Base-by-base conservation (phyloP, 345 rosid genomes). In the Bretschneidera sinensis region DNA sequence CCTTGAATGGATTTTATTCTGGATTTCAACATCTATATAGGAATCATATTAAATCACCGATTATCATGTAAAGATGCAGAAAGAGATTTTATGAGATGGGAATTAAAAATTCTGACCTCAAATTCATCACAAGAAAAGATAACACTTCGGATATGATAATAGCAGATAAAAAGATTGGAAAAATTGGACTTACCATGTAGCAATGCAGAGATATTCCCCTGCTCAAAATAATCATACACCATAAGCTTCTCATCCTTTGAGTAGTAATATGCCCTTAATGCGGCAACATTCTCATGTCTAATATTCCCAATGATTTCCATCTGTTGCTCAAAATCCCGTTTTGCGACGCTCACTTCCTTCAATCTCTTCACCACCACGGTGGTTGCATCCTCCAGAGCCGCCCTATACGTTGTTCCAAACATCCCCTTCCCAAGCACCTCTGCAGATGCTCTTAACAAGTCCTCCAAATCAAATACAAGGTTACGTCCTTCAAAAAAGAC, bases 211-310 rank as follows among this genome's bases (percentile, higher is more conserved):
- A 90, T 81, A 52, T 92, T 90, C 51, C 96, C 92, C 24, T 74
- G 84, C 13, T 75, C 67, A 60, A 69, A 76, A 68, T 79, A 88
- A 63, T 94, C 97, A 58, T 83, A 85, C 33, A 94, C 97, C 66
- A 88, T 81, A 24, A 94, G 91, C 83, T 88, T 94, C 85, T 94
- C 99, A 55, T 94, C 99, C 69, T 90, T 94, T 6, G 97, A 90
- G 68, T 81, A 83, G 71, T 79, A 90, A 65, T 87, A 94, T 9
- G 96, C 99, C 70, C 85, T 83, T 24, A 94, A 55, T 13, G 85
- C 83, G 21, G 83, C 78, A 67, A 91, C 91, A 70, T 90, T 88
- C 73, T 86, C 91, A 25, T 94, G 99, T 60, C 76, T 81, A 54
- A 94, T 86, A 23, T 64, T 76, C 5, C 97, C 96, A 31, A 90